Base-by-base conservation (phyloP, 352 stramenopile species). In the Hyaloperonospora arabidopsidis region DNA sequence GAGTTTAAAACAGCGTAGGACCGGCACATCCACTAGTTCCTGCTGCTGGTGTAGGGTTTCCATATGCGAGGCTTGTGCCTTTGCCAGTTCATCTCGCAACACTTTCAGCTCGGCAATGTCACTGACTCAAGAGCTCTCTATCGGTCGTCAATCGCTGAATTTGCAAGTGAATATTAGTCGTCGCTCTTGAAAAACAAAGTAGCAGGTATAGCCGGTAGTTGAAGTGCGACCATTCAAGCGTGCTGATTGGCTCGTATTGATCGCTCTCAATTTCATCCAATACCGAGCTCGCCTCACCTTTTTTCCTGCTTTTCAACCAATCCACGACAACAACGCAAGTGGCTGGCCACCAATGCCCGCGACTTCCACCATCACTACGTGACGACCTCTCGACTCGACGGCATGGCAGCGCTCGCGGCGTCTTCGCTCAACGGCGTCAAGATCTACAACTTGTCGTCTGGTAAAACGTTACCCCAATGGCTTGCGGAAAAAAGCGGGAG, bases 401-500 rank as follows among this genome's bases (percentile, higher is more conserved):
- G 21, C 8, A 92, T 92, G 81, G 73, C 83, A 43, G 72, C 79
- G 65, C 71, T 94, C 43, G 78, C 84, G 25, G 81, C 84, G 48
- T 86, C 83, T 51, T 89, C 84, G 61, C 78, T 94, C 43, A 94
- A 94, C 79, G 89, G 91, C 58, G 86, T 96, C 53, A 96, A 96
- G 69, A 97, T 98, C 61, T 98, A 98, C 79, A 96, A 96, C 63
- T 79, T 98, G 43, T 92, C 90, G 47, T 96, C 92, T 12, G 89
- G 92, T 45, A 96, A 96, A 59, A 90, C 87, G 25, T 76, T 98
- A 46, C 95, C 95, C 18, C 88, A 97, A 77, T 98, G 92, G 92
- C 65, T 97, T 32, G 82, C 85, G 5, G 92, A 98, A 60, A 95
- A 95, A 61, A 43, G 59, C 4, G 59, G 53, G 25, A 72, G 55